Evolutionary conservation across 2,329 filamentous ascomycete species (phyloP).

Genomic region (Penicillium polonicum): DNA sequence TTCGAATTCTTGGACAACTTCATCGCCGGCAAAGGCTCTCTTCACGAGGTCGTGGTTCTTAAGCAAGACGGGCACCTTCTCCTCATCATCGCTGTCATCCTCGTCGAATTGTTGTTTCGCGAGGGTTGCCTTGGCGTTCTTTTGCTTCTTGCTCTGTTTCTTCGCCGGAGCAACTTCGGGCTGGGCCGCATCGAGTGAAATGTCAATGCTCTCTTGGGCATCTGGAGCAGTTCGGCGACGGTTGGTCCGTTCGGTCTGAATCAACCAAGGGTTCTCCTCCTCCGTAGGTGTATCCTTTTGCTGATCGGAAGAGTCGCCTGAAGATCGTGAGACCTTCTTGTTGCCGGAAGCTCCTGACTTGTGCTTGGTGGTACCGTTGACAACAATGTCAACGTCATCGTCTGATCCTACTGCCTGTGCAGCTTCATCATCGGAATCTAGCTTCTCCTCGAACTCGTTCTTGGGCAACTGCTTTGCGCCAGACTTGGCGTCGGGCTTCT

Average conservation of each 20-base stretch:
- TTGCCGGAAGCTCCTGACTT: conserved; percentile 17
- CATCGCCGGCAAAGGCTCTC: conserved; percentile 81
- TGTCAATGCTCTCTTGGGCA: conserved; percentile 35
- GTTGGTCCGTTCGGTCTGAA: conserved; percentile 37
- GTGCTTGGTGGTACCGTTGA: conserved; percentile 27
- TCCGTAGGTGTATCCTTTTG: conserved; percentile 25
- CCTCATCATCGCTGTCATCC: conserved; percentile 42
- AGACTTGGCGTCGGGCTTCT: conserved; percentile 31
- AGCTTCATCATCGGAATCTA: conserved; percentile 50
- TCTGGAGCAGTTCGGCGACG: conserved; percentile 29
- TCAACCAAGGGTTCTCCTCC: conserved; percentile 40
- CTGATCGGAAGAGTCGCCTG: conserved; percentile 12
- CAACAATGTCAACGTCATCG: conserved; percentile 38
- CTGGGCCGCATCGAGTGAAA: conserved; percentile 29
- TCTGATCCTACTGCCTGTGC: conserved; percentile 21
- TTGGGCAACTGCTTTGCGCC: conserved; percentile 32
- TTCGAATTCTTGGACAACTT: conserved; percentile 77
- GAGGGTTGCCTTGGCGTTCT: conserved; percentile 20
- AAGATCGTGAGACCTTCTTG: conserved; percentile 21
- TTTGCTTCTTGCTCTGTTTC: conserved; percentile 21
- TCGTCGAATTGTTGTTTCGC: conserved; percentile 42
- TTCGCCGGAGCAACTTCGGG: conserved; percentile 18
- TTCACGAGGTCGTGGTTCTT: conserved; percentile 68
- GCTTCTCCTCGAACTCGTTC: conserved; percentile 63
- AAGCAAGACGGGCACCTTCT: conserved; percentile 42